Conservation (phyloP, 192 early-diverging fungal genomes). For the Coemansia sp. region DNA sequence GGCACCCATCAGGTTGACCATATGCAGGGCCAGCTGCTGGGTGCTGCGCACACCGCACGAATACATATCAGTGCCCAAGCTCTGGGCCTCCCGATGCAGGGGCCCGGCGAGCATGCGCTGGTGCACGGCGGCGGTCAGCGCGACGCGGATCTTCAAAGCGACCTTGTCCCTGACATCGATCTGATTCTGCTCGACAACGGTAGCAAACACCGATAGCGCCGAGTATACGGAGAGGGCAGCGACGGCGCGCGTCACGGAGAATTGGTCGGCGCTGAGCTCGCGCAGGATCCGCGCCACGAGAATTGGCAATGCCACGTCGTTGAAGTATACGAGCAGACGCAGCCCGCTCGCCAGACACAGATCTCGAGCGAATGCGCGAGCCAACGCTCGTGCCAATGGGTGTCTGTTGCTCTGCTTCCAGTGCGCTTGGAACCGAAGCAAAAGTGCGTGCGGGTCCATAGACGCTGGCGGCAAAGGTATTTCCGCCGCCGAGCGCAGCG, state of each 20-base stretch:
- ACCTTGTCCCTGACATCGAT: conserved; percentile 31
- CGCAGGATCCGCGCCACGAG: conserved; percentile 25
- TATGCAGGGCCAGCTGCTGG: conserved; percentile 11
- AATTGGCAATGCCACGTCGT: conserved; percentile 16
- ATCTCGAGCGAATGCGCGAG: conserved; percentile 16
- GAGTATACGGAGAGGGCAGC: conserved; percentile 3
- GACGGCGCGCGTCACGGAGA: neutral
- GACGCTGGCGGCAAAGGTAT: conserved; percentile 1
- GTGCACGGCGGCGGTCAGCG: conserved; percentile 27
- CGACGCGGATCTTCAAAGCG: conserved; percentile 17
- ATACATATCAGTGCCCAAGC: conserved; percentile 15
- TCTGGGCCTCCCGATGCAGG: neutral
- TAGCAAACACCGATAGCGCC: neutral
- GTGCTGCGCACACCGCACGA: conserved; percentile 26
- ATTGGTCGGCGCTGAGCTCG: neutral
- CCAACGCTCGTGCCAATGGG: conserved; percentile 13
- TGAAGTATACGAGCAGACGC: conserved; percentile 25
- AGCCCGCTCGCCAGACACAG: conserved; percentile 15
- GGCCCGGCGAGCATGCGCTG: neutral
- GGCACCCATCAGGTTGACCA: conserved; percentile 6
- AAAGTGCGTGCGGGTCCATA: neutral
- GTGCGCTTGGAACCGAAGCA: neutral
- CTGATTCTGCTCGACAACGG: conserved; percentile 37
- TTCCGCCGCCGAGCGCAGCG: neutral
- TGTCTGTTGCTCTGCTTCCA: conserved; percentile 12